Evolutionary conservation across 2,329 filamentous ascomycete species (phyloP).

Genomic region (Dactylellina haptotyla): DNA sequence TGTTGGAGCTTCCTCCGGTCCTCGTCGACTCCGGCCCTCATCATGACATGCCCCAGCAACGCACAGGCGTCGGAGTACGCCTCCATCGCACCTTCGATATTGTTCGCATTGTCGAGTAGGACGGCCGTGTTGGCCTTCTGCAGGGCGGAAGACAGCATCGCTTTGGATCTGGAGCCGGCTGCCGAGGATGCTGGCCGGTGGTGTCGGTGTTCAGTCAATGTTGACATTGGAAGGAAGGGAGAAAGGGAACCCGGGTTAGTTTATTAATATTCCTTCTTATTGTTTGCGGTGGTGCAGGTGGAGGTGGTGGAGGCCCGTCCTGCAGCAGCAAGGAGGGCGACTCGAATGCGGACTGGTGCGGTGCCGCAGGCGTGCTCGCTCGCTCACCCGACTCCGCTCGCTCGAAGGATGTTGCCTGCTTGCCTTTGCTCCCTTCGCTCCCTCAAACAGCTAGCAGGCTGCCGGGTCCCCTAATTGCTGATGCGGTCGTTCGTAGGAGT

Average conservation of each 20-base stretch:
- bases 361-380: too few relatives aligned
- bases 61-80: constrained; percentile 91
- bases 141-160: constrained; percentile 93
- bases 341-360: constrained; percentile 8
- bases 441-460: neutral
- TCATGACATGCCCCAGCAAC: constrained; percentile 85
- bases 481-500: too few relatives aligned
- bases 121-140: constrained; percentile 97
- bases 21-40: constrained; percentile 82
- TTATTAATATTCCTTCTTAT: constrained; percentile 50
- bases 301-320: constrained; percentile 38
- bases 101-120: constrained; percentile 92
- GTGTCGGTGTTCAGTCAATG: constrained; percentile 54
- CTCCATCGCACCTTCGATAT: constrained; percentile 88
- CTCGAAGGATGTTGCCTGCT: too few relatives aligned
- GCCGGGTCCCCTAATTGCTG: too few relatives aligned
- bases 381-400: too few relatives aligned
- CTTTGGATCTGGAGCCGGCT: constrained; percentile 67
- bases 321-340: constrained; percentile 51
- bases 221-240: constrained; percentile 49
- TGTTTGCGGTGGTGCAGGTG: constrained; percentile 25
- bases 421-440: too few relatives aligned
- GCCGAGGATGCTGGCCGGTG: constrained; percentile 48
- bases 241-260: constrained; percentile 41
- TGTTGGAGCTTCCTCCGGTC: constrained; percentile 90